Percentiles rank a stretch among this genome's conserved stretches.
Conservation (phyloP, 2,329 filamentous ascomycete genomes). For the Pyrenochaeta sp. region DNA sequence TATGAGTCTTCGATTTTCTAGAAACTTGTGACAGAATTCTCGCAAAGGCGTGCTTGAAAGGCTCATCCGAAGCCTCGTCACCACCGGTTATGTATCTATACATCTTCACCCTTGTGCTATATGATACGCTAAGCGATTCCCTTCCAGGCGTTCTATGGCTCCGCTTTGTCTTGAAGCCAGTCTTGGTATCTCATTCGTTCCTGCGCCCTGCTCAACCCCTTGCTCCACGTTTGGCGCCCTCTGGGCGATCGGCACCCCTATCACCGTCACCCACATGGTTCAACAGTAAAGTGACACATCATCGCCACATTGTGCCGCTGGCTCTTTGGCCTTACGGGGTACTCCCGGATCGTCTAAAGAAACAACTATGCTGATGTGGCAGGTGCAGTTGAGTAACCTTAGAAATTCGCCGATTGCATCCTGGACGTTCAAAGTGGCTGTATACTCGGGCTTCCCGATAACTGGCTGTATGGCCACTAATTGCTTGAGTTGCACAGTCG, state of each 20-base stretch:
- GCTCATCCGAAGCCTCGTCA: neutral
- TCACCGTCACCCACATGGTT: constrained; percentile 34
- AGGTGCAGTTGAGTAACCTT: constrained; percentile 1
- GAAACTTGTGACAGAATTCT: neutral
- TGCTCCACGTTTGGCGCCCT: constrained; percentile 15
- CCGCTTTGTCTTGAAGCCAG: constrained; percentile 13
- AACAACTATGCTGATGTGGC: constrained; percentile 9
- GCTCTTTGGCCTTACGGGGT: neutral
- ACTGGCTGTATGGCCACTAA: neutral
- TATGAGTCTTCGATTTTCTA: neutral
- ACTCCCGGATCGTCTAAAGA: constrained; percentile 14
- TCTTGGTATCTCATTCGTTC: constrained; percentile 25
- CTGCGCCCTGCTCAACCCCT: constrained; percentile 14
- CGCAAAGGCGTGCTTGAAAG: neutral
- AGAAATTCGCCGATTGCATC: constrained; percentile 8
- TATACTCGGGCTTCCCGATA: neutral
- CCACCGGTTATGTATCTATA: constrained; percentile 17
- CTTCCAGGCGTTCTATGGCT: constrained; percentile 13
- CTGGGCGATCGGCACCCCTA: constrained; percentile 32
- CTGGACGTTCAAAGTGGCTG: neutral
- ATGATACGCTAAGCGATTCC: constrained; percentile 24
- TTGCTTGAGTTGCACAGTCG: neutral
- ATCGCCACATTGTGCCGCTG: constrained; percentile 25
- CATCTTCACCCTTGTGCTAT: constrained; percentile 35
- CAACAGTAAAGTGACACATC: constrained; percentile 25